Evolutionary conservation across 1,139 yeast species (phyloP), one percentile per base, ranked within the genome.

Genomic region (Yamadazyma buinensis): DNA sequence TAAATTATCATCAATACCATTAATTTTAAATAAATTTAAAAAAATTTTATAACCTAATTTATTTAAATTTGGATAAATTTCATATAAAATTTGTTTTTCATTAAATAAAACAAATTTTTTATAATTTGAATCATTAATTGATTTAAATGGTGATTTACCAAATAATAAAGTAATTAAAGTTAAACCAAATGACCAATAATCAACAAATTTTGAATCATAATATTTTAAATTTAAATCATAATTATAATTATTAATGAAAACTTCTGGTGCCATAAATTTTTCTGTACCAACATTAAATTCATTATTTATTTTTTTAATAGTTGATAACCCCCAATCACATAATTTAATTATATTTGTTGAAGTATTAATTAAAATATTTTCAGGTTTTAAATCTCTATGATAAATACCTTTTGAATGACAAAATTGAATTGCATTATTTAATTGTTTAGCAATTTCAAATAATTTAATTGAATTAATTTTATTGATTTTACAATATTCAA

Each of bases 251-350:
- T 42, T 37, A 29, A 43, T 38, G 55, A 59, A 40, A 59, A 64
- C 48, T 44, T 75, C 80, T 1, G 80, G 80, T 0, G 80, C 76
- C 78, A 75, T 73, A 47, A 73, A 75, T 49, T 72, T 72, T 44
- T 74, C 79, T 7, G 79, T 72, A 26, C 80, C 80, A 28, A 75
- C 75, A 43, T 69, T 65, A 48, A 69, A 72, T 39, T 73, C 77
- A 26, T 52, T 44, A 42, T 61, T 67, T 31, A 51, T 48, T 29
- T 63, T 43, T 14, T 45, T 43, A 32, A 54, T 54, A 2, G 79
- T 72, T 20, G 78, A 65, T 40, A 75, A 61, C 4, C 80, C 80
- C 79, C 79, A 75, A 53, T 75, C 80, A 49, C 79, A 73, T 35
- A 75, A 51, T 54, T 74, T 74, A 38, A 71, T 63, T 30, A 69